Conservation (phyloP, 139 green algal species). For the Astrephomene gubernaculifera region DNA sequence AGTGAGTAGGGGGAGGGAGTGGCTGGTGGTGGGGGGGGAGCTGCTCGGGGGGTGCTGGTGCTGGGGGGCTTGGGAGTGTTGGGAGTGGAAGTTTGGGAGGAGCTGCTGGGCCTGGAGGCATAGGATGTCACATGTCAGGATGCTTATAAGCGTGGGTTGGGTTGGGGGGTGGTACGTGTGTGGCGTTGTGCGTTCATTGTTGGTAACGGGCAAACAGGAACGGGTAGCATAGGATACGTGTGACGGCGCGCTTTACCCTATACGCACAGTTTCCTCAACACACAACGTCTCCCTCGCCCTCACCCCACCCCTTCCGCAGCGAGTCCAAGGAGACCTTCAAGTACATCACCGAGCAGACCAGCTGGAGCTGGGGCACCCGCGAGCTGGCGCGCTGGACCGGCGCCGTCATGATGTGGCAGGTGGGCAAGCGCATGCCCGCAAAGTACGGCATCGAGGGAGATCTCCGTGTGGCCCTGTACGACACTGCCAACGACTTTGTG, state of each 20-base stretch:
- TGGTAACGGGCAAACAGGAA: too few relatives aligned
- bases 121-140: too few relatives aligned
- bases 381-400: conserved; percentile 77
- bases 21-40: not conserved
- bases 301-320: conserved; percentile 20
- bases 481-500: conserved; percentile 59
- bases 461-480: conserved; percentile 81
- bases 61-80: too few relatives aligned
- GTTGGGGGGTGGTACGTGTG: too few relatives aligned
- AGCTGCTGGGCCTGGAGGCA: too few relatives aligned
- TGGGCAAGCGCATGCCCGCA: conserved; percentile 83
- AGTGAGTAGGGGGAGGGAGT: conserved; percentile 52
- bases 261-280: too few relatives aligned
- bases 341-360: conserved; percentile 89
- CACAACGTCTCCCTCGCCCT: too few relatives aligned
- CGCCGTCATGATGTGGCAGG: conserved; percentile 86
- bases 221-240: too few relatives aligned
- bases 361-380: conserved; percentile 72
- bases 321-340: conserved; percentile 89
- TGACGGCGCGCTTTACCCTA: too few relatives aligned
- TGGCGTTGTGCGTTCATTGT: too few relatives aligned
- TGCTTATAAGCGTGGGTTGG: too few relatives aligned
- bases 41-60: not conserved
- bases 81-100: too few relatives aligned
- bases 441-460: conserved; percentile 95